Conservation (phyloP, 441 rosid genomes). For the Isatis lusitanica region DNA sequence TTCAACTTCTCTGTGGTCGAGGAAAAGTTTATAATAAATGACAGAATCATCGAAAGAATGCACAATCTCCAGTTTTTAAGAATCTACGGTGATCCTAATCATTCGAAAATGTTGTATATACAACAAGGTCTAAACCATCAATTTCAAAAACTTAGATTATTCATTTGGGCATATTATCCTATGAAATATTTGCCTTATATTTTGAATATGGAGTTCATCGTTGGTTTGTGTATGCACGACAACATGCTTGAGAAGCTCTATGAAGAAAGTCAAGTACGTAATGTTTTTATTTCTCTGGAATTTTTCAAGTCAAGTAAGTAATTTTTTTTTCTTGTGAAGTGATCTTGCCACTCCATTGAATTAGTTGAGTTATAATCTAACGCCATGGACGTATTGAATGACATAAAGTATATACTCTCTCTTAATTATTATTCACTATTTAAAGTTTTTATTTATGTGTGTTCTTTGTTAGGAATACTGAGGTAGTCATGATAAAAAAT, state of each 20-base stretch:
- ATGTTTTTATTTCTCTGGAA: neutral
- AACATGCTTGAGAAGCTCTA: slow-evolving; percentile 5
- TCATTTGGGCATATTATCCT: neutral
- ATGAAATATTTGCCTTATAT: neutral
- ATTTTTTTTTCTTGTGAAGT: neutral
- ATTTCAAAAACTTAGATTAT: neutral
- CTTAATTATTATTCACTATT: too few species aligned
- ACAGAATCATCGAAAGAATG: neutral
- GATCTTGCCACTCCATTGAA: neutral
- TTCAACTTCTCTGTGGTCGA: neutral
- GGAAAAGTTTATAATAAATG: neutral
- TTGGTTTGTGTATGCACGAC: neutral
- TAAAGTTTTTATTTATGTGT: too few species aligned
- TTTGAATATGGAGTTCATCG: neutral
- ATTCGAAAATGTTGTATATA: neutral
- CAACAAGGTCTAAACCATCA: neutral
- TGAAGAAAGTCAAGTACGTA: neutral
- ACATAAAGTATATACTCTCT: too few species aligned
- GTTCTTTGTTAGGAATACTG: too few species aligned
- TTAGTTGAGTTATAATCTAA: too few species aligned
- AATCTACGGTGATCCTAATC: neutral
- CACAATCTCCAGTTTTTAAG: neutral
- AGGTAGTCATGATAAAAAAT: too few species aligned
- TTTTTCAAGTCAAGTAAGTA: neutral
- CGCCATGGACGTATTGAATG: too few species aligned